A percentile compares a stretch with the other conserved stretches of the same genome.
phyloP scores from a whole-genome alignment of 257 asterid species.

The Scutellaria baicalensis region DNA sequence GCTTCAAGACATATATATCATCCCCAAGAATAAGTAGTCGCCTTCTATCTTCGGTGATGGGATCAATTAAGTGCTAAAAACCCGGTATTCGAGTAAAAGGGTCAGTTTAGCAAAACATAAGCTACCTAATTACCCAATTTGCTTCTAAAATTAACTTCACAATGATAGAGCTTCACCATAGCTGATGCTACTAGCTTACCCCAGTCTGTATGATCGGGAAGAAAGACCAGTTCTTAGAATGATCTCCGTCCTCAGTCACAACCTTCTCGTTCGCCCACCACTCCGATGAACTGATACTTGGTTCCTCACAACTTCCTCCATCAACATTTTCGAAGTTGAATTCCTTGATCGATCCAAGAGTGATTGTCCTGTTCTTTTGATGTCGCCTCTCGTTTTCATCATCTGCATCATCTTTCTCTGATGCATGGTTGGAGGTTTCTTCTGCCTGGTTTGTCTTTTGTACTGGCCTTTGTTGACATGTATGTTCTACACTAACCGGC shows the following conservation, averaged over 20 bases:
- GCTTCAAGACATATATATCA: slow-evolving; percentile 8
- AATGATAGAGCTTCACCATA: background rate
- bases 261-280: slow-evolving; percentile 69
- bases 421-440: slow-evolving; percentile 25
- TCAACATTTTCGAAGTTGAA: slow-evolving; percentile 69
- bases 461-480: slow-evolving; percentile 14
- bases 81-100: slow-evolving; percentile 22
- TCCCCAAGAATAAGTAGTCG: slow-evolving; percentile 10
- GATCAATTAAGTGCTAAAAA: slow-evolving; percentile 19
- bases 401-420: slow-evolving; percentile 25
- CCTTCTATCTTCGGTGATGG: background rate
- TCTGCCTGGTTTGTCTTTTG: slow-evolving; percentile 4
- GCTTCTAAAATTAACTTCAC: slow-evolving; percentile 1
- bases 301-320: slow-evolving; percentile 35
- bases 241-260: slow-evolving; percentile 21
- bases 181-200: slow-evolving; percentile 23
- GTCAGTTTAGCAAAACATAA: slow-evolving; percentile 18
- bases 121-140: background rate
- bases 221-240: slow-evolving; percentile 37
- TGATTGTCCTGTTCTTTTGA: slow-evolving; percentile 48
- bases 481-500: slow-evolving; percentile 27
- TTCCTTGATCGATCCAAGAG: slow-evolving; percentile 78
- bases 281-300: slow-evolving; percentile 36
- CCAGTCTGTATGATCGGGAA: slow-evolving; percentile 43
- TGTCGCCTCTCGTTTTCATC: slow-evolving; percentile 32